Percentiles rank a stretch among this genome's conserved stretches.
These are phyloP conservation scores for Zymoseptoria tritici DNA, from an alignment of 2,329 filamentous ascomycete species.

Conservation along the genomic window DNA sequence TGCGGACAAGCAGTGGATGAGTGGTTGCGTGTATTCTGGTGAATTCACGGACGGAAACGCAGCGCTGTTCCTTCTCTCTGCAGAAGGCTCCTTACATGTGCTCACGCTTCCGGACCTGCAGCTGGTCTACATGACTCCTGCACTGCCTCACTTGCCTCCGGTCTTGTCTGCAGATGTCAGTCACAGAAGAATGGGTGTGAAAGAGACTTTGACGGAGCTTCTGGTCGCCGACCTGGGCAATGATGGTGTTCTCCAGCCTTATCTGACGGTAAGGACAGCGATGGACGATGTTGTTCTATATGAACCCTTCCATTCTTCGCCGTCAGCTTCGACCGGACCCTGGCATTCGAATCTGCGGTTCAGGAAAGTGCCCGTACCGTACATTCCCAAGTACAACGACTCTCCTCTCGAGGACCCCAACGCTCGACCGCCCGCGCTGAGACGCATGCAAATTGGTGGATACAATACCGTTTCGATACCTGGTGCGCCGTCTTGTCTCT, in stretches of 20 bases:
- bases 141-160: constrained; percentile 69
- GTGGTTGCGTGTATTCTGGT: constrained; percentile 74
- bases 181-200: constrained; percentile 61
- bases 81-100: constrained; percentile 63
- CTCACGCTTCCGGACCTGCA: constrained; percentile 70
- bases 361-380: constrained; percentile 63
- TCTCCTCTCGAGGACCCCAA: constrained; percentile 44
- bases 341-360: constrained; percentile 61
- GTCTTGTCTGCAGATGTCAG: constrained; percentile 65
- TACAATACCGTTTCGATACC: constrained; percentile 78
- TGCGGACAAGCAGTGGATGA: constrained; percentile 64
- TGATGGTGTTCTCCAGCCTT: constrained; percentile 59
- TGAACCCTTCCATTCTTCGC: constrained; percentile 58
- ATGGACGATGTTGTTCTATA: constrained; percentile 83
- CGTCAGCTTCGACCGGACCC: neutral
- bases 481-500: constrained; percentile 69
- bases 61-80: constrained; percentile 69
- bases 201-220: constrained; percentile 70
- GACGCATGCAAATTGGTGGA: constrained; percentile 59
- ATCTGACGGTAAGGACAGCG: constrained; percentile 72
- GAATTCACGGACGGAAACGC: constrained; percentile 48
- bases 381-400: constrained; percentile 52
- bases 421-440: constrained; percentile 43
- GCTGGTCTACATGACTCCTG: constrained; percentile 66
- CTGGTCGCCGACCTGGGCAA: constrained; percentile 82